Evolutionary conservation across 768 basidiomycete species (phyloP).

Genomic region (Leccinum incarnatum): DNA sequence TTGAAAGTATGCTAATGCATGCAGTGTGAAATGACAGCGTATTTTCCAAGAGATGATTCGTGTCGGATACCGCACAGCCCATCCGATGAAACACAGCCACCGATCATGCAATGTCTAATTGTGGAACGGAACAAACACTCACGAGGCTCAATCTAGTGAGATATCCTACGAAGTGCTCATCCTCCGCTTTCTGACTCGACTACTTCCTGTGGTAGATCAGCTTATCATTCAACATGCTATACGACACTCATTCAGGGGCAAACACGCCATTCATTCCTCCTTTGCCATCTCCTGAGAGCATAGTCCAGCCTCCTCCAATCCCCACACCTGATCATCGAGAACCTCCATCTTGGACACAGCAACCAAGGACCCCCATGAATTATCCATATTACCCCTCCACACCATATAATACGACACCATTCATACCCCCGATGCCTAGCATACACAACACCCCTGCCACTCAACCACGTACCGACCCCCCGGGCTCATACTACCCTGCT

Average conservation of each 20-base stretch:
- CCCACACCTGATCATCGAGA: slow-evolving; percentile 30
- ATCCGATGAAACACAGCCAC: slow-evolving; percentile 22
- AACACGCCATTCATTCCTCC: slow-evolving; percentile 42
- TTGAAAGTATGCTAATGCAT: background rate
- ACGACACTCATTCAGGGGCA: slow-evolving; percentile 29
- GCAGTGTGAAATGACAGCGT: too few relatives aligned
- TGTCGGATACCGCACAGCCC: background rate
- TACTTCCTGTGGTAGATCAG: slow-evolving; percentile 18
- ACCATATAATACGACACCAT: slow-evolving; percentile 38
- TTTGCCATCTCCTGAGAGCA: slow-evolving; percentile 33
- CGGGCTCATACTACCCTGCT: slow-evolving; percentile 32
- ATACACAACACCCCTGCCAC: slow-evolving; percentile 23
- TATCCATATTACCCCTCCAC: slow-evolving; percentile 41
- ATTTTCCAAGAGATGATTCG: too few relatives aligned
- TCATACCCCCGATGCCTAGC: slow-evolving; percentile 36
- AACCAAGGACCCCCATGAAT: slow-evolving; percentile 32
- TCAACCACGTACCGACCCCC: slow-evolving; percentile 25
- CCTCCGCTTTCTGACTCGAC: slow-evolving; percentile 15
- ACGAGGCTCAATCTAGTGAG: slow-evolving; percentile 1
- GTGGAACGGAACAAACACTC: slow-evolving; percentile 1
- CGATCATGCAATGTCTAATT: slow-evolving; percentile 12
- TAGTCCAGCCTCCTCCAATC: slow-evolving; percentile 35
- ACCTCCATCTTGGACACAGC: slow-evolving; percentile 34
- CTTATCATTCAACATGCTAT: slow-evolving; percentile 30
- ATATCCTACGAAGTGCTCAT: slow-evolving; percentile 19